Percentiles rank a stretch among this genome's conserved stretches.
phyloP scores from a whole-genome alignment of 805 yeast genomes.

The Ogataea haglerorum region DNA sequence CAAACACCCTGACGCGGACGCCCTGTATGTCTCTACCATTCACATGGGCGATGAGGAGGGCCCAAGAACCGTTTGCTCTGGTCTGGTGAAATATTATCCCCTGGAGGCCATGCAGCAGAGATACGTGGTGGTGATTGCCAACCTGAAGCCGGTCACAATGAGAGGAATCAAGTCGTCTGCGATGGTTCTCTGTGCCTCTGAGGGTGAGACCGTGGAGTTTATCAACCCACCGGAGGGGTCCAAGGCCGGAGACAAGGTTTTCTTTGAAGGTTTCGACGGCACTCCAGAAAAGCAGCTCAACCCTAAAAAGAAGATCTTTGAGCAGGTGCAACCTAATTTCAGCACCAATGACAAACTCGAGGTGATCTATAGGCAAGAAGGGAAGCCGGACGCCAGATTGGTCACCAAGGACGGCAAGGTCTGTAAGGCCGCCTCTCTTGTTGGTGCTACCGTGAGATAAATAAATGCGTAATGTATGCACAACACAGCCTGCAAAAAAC shows the following conservation, averaged over 20 bases:
- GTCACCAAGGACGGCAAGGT: constrained; percentile 77
- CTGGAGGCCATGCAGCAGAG: constrained; percentile 96
- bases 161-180: constrained; percentile 94
- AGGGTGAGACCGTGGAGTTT: constrained; percentile 76
- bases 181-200: constrained; percentile 94
- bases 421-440: constrained; percentile 70
- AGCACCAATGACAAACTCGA: constrained; percentile 72
- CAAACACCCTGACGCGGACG: constrained; percentile 97
- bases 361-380: constrained; percentile 77
- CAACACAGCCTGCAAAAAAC: constrained; percentile 8
- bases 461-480: constrained; percentile 26
- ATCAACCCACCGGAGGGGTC: constrained; percentile 93
- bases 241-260: constrained; percentile 92
- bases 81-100: constrained; percentile 84
- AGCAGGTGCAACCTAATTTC: constrained; percentile 87
- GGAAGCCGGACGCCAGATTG: constrained; percentile 67
- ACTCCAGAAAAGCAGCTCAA: constrained; percentile 88
- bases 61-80: constrained; percentile 98
- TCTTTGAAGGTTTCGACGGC: constrained; percentile 87
- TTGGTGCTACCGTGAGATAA: constrained; percentile 69
- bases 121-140: constrained; percentile 85
- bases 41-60: constrained; percentile 95
- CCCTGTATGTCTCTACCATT: constrained; percentile 93
- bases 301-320: constrained; percentile 99
- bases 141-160: constrained; percentile 97